Percentiles rank a stretch among this genome's conserved stretches.
Conservation (phyloP, 2,329 filamentous ascomycete species). For the Teratosphaeriaceae sp. region DNA sequence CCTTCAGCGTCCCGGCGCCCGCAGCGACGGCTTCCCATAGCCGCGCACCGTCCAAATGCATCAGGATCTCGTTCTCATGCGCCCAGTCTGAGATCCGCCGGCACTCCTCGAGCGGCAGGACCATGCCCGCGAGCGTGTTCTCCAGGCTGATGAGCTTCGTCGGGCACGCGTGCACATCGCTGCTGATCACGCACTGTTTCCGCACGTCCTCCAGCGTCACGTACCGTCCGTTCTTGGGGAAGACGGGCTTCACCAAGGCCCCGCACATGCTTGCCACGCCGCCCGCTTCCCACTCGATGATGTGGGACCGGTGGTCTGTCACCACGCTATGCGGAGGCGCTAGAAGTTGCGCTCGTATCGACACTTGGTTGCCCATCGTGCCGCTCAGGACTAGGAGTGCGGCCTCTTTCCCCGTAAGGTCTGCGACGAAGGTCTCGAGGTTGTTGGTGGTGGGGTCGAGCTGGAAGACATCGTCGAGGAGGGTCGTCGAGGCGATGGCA, state of each 20-base stretch:
- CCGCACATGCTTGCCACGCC: conserved; percentile 66
- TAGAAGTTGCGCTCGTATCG: conserved; percentile 67
- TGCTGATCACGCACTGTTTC: conserved; percentile 56
- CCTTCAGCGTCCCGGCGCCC: conserved; percentile 58
- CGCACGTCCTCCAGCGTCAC: conserved; percentile 71
- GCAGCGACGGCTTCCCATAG: conserved; percentile 75
- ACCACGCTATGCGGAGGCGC: conserved; percentile 76
- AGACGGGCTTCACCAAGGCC: conserved; percentile 60
- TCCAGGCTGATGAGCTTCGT: conserved; percentile 78
- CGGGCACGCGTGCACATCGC: conserved; percentile 70
- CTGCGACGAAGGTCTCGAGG: conserved; percentile 68
- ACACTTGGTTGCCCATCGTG: conserved; percentile 91
- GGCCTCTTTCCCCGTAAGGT: conserved; percentile 67
- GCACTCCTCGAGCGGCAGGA: conserved; percentile 70
- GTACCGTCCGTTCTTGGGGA: conserved; percentile 64
- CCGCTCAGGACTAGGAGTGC: conserved; percentile 79
- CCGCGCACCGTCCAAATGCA: conserved; percentile 74
- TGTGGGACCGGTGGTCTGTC: conserved; percentile 72
- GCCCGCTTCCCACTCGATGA: conserved; percentile 62
- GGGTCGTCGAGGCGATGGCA: conserved; percentile 65
- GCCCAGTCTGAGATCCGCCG: conserved; percentile 63
- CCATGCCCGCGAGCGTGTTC: conserved; percentile 73
- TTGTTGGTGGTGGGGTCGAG: conserved; percentile 73
- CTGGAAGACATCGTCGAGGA: conserved; percentile 76
- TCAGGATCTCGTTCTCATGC: conserved; percentile 53